These are phyloP conservation scores for Delonix regia DNA, from an alignment of 306 rosid genomes.

Conservation along the genomic window DNA sequence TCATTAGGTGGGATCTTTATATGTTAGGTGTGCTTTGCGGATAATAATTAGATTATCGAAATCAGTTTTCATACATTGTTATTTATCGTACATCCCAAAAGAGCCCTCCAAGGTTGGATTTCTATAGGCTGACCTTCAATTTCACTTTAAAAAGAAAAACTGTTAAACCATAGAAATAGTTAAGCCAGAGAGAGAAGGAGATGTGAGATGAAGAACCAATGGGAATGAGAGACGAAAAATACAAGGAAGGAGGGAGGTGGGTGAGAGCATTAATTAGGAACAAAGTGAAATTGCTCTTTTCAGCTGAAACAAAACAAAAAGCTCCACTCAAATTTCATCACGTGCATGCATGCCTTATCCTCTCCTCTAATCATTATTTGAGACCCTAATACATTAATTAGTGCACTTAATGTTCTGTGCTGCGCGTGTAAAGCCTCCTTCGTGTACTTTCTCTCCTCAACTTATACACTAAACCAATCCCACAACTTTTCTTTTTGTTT, in stretches of 20 bases:
- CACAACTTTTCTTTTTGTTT: not conserved
- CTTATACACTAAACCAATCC: too few relatives aligned
- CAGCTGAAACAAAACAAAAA: slow-evolving; percentile 7
- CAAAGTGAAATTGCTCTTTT: not conserved
- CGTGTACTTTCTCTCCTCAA: slow-evolving; percentile 9
- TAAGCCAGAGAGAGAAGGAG: not conserved
- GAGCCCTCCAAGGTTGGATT: not conserved
- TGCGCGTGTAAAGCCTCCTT: not conserved
- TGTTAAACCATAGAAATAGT: too few relatives aligned
- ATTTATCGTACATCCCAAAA: not conserved
- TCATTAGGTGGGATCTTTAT: slow-evolving; percentile 11
- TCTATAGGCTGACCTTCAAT: not conserved
- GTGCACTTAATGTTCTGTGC: not conserved
- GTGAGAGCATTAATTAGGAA: not conserved
- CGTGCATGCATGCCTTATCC: not conserved
- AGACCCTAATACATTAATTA: not conserved
- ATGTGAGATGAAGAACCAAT: not conserved
- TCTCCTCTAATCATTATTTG: not conserved
- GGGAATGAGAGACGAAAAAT: not conserved
- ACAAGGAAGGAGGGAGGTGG: not conserved
- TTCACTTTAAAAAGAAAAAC: too few relatives aligned
- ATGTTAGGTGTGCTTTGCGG: slow-evolving; percentile 22
- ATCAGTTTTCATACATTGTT: not conserved
- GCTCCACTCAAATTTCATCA: not conserved
- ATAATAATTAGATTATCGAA: slow-evolving; percentile 21